Conservation (phyloP, 352 stramenopile species). For the Globisporangium splendens region DNA sequence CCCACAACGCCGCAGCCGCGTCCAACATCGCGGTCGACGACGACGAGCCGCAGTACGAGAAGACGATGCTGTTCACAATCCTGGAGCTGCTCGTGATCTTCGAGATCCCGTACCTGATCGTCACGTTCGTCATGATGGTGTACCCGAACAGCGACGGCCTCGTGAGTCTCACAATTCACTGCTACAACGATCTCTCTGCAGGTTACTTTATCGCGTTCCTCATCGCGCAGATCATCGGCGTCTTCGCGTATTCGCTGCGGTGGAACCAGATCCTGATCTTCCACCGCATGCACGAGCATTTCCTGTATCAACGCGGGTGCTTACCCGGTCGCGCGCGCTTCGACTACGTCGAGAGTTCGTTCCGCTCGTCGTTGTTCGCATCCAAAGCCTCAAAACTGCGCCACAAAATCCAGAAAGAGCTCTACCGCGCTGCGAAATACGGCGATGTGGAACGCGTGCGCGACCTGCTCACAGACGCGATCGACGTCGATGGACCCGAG, state of each 20-base stretch:
- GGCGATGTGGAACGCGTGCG: slow-evolving; percentile 56
- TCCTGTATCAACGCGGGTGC: slow-evolving; percentile 67
- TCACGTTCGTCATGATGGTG: slow-evolving; percentile 48
- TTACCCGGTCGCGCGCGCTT: slow-evolving; percentile 56
- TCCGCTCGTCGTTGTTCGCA: slow-evolving; percentile 36
- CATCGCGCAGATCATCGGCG: slow-evolving; percentile 42
- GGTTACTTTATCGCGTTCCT: slow-evolving; percentile 38
- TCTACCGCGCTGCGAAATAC: slow-evolving; percentile 66
- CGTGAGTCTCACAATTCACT: slow-evolving; percentile 29
- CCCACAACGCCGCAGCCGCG: slow-evolving; percentile 25
- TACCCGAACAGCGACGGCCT: slow-evolving; percentile 31
- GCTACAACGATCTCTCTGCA: slow-evolving; percentile 22
- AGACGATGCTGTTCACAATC: slow-evolving; percentile 68
- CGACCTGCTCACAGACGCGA: slow-evolving; percentile 38
- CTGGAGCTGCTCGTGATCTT: slow-evolving; percentile 77
- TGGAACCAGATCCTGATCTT: slow-evolving; percentile 83
- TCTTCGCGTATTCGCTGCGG: slow-evolving; percentile 54
- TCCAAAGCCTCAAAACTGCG: slow-evolving; percentile 33
- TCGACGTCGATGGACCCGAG: slow-evolving; percentile 48
- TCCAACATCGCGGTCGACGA: slow-evolving; percentile 34
- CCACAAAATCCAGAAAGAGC: slow-evolving; percentile 41
- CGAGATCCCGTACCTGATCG: slow-evolving; percentile 69
- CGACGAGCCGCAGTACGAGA: slow-evolving; percentile 51
- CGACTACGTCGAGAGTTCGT: slow-evolving; percentile 60
- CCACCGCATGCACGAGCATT: slow-evolving; percentile 73